phyloP scores from a whole-genome alignment of 305 asterid species.

The Solanum hybrid region DNA sequence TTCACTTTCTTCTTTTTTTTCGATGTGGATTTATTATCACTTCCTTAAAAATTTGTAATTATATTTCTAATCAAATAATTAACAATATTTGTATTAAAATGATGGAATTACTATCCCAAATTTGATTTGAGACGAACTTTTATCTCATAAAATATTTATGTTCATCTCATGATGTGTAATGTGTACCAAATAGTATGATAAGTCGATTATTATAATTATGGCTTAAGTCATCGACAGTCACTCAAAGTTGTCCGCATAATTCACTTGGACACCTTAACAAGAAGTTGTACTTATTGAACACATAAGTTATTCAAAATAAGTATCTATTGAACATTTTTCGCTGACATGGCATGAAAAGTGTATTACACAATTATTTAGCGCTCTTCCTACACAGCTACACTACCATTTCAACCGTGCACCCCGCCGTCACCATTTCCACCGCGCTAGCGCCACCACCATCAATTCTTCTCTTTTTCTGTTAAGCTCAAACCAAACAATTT shows the following conservation, averaged over 20 bases:
- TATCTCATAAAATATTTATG: no score
- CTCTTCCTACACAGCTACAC: not conserved
- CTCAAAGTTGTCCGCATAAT: no score
- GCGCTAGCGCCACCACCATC: not conserved
- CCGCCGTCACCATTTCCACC: not conserved
- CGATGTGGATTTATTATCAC: not conserved
- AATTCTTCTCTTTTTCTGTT: not conserved
- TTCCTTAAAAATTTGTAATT: no score
- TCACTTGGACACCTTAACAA: no score
- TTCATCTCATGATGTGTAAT: no score
- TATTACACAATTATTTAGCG: not conserved
- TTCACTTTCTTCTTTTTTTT: not conserved
- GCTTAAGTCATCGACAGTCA: no score
- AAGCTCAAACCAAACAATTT: not conserved
- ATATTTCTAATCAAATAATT: not conserved
- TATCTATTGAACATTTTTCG: not conserved
- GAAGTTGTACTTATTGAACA: not conserved
- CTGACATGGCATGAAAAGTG: rapidly evolving
- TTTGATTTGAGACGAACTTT: no score
- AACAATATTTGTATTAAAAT: no score
- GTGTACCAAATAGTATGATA: no score
- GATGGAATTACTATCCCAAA: no score
- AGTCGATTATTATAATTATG: no score
- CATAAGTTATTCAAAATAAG: not conserved
- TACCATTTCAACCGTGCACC: not conserved